Evolutionary conservation across 2,329 filamentous ascomycete genomes (phyloP).

Genomic region (Blastomyces silverae): DNA sequence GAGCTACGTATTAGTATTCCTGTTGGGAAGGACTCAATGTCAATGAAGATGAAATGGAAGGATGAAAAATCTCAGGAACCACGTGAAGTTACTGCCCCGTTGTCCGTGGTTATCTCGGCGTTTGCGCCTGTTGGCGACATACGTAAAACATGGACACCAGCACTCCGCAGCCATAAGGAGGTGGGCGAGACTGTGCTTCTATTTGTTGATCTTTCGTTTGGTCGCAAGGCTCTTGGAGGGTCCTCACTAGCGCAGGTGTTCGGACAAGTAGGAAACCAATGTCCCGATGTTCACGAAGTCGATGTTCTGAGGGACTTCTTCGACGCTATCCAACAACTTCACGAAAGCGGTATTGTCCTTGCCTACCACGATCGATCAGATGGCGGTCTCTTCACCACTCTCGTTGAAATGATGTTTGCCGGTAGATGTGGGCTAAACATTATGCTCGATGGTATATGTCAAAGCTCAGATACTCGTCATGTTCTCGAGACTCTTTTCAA

Average conservation of each 20-base stretch:
- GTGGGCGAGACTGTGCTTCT: conserved; percentile 83
- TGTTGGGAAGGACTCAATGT: conserved; percentile 96
- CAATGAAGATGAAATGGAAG: conserved; percentile 97
- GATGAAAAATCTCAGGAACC: conserved; percentile 58
- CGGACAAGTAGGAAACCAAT: conserved; percentile 73
- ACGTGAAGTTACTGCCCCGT: conserved; percentile 84
- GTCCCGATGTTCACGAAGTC: conserved; percentile 76
- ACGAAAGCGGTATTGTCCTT: conserved; percentile 65
- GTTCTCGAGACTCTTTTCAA: conserved; percentile 81
- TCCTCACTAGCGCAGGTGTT: conserved; percentile 88
- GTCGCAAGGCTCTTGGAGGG: conserved; percentile 75
- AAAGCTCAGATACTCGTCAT: conserved; percentile 55
- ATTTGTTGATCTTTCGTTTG: conserved; percentile 82
- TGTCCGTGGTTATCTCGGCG: conserved; percentile 85
- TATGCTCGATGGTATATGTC: conserved; percentile 62
- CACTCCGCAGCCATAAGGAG: conserved; percentile 73
- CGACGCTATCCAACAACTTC: conserved; percentile 67
- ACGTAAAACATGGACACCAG: conserved; percentile 86
- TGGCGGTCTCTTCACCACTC: conserved; percentile 80
- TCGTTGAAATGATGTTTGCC: conserved; percentile 98
- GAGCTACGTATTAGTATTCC: conserved; percentile 87
- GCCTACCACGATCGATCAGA: conserved; percentile 95
- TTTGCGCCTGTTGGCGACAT: conserved; percentile 80
- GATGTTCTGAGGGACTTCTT: conserved; percentile 83
- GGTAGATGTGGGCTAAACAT: conserved; percentile 83